phyloP scores from a whole-genome alignment of 306 rosid species.

The Glycyrrhiza uralensis region DNA sequence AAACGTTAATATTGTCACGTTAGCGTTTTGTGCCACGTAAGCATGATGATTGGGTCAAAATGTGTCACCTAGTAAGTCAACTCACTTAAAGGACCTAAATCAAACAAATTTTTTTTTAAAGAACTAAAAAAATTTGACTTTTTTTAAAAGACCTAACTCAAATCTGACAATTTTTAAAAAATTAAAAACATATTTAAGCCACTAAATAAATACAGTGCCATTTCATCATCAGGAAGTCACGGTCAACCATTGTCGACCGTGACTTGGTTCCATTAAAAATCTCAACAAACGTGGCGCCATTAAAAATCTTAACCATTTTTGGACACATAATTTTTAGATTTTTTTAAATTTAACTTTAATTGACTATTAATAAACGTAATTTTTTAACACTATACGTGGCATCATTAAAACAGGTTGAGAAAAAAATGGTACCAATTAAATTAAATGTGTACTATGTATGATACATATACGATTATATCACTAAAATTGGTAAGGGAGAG shows the following conservation, averaged over 20 bases:
- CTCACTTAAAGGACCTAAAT: too few species aligned
- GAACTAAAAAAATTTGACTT: too few species aligned
- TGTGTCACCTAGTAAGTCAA: too few species aligned
- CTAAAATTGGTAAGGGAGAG: neutral
- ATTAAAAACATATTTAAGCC: too few species aligned
- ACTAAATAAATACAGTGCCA: too few species aligned
- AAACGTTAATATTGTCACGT: too few species aligned
- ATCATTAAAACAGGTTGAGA: neutral
- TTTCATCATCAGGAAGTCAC: neutral
- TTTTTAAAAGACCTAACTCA: too few species aligned
- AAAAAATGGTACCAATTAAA: neutral
- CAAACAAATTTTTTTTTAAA: too few species aligned
- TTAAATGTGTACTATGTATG: neutral
- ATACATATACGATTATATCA: neutral
- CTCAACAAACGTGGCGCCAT: slow-evolving; percentile 1
- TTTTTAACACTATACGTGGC: neutral
- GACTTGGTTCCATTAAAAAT: slow-evolving; percentile 3
- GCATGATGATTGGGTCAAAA: too few species aligned
- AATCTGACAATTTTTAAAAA: too few species aligned
- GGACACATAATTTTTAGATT: neutral
- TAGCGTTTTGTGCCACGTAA: too few species aligned
- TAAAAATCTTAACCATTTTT: neutral
- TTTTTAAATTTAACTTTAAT: neutral
- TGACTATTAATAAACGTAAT: neutral
- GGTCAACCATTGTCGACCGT: slow-evolving; percentile 29